These are phyloP conservation scores for Tylopilus orsonianus DNA, from an alignment of 1,284 basidiomycete genomes.

Conservation along the genomic window DNA sequence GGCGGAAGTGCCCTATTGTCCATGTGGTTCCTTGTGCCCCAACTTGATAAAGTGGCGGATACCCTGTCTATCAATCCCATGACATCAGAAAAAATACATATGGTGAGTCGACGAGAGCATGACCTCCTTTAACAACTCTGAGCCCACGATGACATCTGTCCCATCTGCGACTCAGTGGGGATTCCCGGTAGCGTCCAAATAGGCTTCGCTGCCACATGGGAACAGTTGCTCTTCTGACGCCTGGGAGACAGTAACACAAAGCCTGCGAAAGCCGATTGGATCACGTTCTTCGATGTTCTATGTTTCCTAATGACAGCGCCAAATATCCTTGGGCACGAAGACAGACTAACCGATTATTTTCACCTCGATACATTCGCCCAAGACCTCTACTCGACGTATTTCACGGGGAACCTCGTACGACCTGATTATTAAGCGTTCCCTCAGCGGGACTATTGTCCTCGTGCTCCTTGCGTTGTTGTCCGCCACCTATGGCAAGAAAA, in stretches of 20 bases:
- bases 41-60: background rate
- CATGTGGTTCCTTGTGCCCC: background rate
- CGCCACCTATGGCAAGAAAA: background rate
- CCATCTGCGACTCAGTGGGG: conserved; percentile 26
- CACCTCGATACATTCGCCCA: conserved; percentile 12
- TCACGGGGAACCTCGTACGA: conserved; percentile 18
- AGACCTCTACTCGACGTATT: conserved; percentile 19
- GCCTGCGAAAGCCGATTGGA: conserved; percentile 8
- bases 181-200: conserved; percentile 17
- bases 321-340: conserved; percentile 22
- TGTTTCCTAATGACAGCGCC: conserved; percentile 20
- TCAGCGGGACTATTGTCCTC: conserved; percentile 16
- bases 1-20: background rate
- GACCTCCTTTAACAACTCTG: background rate
- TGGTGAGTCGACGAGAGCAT: background rate
- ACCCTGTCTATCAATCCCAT: conserved; percentile 4
- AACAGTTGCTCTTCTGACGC: conserved; percentile 18
- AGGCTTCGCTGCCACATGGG: conserved; percentile 22
- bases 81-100: conserved; percentile 7
- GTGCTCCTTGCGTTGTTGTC: conserved; percentile 17
- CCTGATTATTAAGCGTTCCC: conserved; percentile 25
- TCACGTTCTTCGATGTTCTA: background rate
- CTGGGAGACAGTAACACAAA: conserved; percentile 16
- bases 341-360: conserved; percentile 15
- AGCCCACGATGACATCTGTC: conserved; percentile 15